Conservation (phyloP, 345 rosid species). For the Bruguiera parviflora region DNA sequence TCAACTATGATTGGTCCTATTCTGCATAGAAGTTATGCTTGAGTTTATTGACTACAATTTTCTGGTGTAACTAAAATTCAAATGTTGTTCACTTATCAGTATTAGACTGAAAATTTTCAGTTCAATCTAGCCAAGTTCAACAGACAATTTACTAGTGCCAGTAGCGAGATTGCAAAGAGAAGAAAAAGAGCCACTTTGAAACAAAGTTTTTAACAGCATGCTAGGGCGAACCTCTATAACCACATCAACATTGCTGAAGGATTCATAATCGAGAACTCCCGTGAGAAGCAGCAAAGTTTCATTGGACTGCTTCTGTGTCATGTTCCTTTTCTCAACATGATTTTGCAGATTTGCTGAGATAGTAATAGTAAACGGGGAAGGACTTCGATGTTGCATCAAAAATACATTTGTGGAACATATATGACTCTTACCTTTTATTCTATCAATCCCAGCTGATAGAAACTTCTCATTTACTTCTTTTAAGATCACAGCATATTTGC, state of each 20-base stretch:
- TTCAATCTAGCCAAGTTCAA: no score
- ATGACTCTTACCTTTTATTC: constrained; percentile 2
- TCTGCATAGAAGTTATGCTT: no score
- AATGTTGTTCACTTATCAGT: no score
- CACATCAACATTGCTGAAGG: neutral
- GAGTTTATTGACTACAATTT: no score
- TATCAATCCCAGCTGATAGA: constrained; percentile 7
- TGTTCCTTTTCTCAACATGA: constrained; percentile 1
- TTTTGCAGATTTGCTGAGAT: neutral
- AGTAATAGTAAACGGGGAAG: no score
- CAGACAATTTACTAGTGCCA: no score
- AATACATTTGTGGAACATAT: no score
- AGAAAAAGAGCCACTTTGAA: neutral
- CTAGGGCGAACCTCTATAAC: constrained; percentile 7
- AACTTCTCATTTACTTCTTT: constrained; percentile 4
- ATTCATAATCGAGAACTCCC: neutral
- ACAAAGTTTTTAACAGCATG: neutral
- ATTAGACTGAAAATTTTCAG: no score
- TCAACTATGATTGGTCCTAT: no score
- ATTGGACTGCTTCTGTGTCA: neutral
- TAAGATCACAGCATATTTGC: neutral
- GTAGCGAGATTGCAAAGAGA: neutral
- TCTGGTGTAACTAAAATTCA: no score
- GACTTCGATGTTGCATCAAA: no score
- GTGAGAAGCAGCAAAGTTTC: neutral